Evolutionary conservation across 345 rosid species (phyloP), one percentile per base, ranked within the genome.

Genomic region (Aquilaria yunnanensis): DNA sequence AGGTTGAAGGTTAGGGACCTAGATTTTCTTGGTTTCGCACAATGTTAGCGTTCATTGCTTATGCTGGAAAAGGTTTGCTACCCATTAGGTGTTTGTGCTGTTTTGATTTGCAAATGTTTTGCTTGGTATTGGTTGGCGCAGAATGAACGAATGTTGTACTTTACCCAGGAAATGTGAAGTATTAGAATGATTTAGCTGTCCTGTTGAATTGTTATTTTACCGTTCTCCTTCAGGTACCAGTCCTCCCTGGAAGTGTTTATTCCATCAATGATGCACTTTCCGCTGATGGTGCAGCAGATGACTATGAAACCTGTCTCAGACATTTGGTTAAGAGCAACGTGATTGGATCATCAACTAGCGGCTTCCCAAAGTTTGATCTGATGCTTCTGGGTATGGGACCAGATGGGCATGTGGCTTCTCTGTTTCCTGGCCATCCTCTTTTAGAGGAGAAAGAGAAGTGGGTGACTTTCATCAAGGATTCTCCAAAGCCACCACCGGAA

Each of bases 331-430:
- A 63, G 47, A 60, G 56, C 1, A 72, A 67, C 49, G 72, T 78
- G 30, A 50, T 66, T 2, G 74, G 60, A 37, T 74, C 77, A 56
- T 62, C 62, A 30, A 51, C 68, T 3, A 62, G 70, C 11, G 82
- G 69, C 57, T 78, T 74, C 55, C 82, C 82, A 6, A 69, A 60
- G 51, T 78, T 78, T 34, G 82, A 78, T 53, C 74, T 78, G 14
- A 57, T 74, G 43, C 63, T 77, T 31, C 59, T 78, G 3, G 34
- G 29, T 8, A 60, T 74, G 0, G 70, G 67, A 0, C 10, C 64
- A 56, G 4, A 13, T 4, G 67, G 76, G 29, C 7, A 69, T 59
- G 72, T 77, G 70, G 72, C 77, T 3, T 66, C 77, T 31, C 64
- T 77, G 0, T 62, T n/a, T 34, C 68, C 75, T 14, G 61, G 64